Conservation (phyloP, 2,329 filamentous ascomycete species). For the Atkinsonella hypoxylon region DNA sequence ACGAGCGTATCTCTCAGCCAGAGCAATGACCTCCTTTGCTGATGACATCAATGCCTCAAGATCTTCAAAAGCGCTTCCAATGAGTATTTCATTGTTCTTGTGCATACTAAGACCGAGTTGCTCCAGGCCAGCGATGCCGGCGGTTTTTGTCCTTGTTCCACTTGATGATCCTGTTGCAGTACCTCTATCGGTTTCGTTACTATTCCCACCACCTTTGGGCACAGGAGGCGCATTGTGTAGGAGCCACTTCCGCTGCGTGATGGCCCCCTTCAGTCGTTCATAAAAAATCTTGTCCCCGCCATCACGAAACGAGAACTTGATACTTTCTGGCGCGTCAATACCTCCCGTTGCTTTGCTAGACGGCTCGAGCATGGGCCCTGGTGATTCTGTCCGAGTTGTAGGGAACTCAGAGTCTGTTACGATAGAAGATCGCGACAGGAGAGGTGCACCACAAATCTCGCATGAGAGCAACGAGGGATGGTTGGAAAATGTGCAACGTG, state of each 20-base stretch:
- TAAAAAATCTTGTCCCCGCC: constrained; percentile 86
- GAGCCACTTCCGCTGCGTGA: constrained; percentile 93
- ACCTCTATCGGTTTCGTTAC: constrained; percentile 24
- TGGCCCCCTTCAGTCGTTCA: constrained; percentile 74
- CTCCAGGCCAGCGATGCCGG: constrained; percentile 87
- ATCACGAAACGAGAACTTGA: constrained; percentile 84
- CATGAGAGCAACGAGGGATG: constrained; percentile 77
- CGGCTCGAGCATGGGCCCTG: constrained; percentile 52
- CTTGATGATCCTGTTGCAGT: constrained; percentile 14
- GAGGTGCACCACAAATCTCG: constrained; percentile 78
- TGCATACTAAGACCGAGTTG: constrained; percentile 71
- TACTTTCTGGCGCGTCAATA: constrained; percentile 54
- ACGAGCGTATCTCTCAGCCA: constrained; percentile 76
- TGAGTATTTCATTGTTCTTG: constrained; percentile 86
- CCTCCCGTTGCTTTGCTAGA: constrained; percentile 17
- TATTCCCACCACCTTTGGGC: constrained; percentile 44
- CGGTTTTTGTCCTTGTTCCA: constrained; percentile 41
- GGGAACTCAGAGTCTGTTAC: constrained; percentile 21
- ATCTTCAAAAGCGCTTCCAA: constrained; percentile 90
- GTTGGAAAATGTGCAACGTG: constrained; percentile 87
- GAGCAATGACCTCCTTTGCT: constrained; percentile 86
- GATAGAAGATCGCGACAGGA: constrained; percentile 43
- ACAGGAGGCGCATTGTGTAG: constrained; percentile 80
- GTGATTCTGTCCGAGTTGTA: constrained; percentile 54
- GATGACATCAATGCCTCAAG: constrained; percentile 95